Conservation (phyloP, 106 monocot species). For the Triglochin maritima region DNA sequence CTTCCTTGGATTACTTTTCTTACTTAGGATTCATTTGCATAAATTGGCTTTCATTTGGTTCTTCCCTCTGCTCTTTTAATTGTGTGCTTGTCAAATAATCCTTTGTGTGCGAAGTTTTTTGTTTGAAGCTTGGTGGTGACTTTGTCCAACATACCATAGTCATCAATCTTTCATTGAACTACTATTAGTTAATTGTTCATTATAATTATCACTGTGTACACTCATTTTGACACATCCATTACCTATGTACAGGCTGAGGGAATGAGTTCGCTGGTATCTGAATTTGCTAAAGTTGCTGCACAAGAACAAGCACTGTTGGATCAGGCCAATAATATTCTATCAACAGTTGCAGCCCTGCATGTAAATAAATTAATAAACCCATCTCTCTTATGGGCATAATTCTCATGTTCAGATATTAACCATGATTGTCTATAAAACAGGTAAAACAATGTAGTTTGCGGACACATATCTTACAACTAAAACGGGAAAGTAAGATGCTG, state of each 20-base stretch:
- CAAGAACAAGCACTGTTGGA: slow-evolving; percentile 48
- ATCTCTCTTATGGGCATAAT: background rate
- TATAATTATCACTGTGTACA: background rate
- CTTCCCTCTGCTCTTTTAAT: no score
- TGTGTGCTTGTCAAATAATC: no score
- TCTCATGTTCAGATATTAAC: no score
- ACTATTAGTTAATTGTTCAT: background rate
- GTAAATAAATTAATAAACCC: slow-evolving; percentile 19
- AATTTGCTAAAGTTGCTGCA: slow-evolving; percentile 43
- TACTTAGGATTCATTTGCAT: no score
- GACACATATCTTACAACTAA: slow-evolving; percentile 28
- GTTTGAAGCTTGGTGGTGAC: no score
- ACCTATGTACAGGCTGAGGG: slow-evolving; percentile 34
- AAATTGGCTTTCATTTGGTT: no score
- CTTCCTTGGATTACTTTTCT: no score
- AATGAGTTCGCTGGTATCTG: slow-evolving; percentile 32
- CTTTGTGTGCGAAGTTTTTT: no score
- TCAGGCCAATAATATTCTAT: slow-evolving; percentile 49
- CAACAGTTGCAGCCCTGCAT: slow-evolving; percentile 41
- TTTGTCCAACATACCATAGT: no score
- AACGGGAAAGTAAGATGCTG: slow-evolving; percentile 6
- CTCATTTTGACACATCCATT: background rate
- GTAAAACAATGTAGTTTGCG: slow-evolving; percentile 41
- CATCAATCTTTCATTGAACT: no score
- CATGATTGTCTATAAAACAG: slow-evolving; percentile 11